Percentiles rank a stretch among this genome's conserved stretches.
Conservation (phyloP, 2,329 filamentous ascomycete genomes). For the Drechslerella stenobrocha region DNA sequence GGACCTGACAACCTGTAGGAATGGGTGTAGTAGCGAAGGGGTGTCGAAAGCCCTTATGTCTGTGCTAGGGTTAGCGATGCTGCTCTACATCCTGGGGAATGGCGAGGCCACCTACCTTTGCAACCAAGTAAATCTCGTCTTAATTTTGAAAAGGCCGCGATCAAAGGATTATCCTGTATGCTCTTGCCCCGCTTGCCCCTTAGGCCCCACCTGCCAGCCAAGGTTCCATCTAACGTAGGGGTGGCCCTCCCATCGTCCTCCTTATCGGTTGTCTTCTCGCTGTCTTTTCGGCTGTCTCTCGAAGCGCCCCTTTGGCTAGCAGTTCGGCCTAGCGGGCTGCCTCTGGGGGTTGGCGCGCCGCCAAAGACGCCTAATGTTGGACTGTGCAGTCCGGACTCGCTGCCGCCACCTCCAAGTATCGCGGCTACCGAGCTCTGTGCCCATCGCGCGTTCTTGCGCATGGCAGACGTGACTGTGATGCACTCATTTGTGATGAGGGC, state of each 20-base stretch:
- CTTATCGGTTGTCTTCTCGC: slow-evolving; percentile 46
- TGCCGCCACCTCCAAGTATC: slow-evolving; percentile 74
- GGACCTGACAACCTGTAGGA: slow-evolving; percentile 93
- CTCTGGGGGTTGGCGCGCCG: slow-evolving; percentile 31
- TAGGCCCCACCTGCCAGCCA: slow-evolving; percentile 86
- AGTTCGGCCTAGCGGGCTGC: slow-evolving; percentile 42
- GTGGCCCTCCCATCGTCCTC: slow-evolving; percentile 54
- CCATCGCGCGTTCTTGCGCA: slow-evolving; percentile 96
- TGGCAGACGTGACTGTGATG: slow-evolving; percentile 95
- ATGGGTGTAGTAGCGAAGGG: slow-evolving; percentile 83
- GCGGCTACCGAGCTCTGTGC: slow-evolving; percentile 94
- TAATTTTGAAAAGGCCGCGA: slow-evolving; percentile 88
- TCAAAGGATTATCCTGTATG: slow-evolving; percentile 90
- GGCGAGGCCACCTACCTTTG: slow-evolving; percentile 64
- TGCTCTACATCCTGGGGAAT: slow-evolving; percentile 11
- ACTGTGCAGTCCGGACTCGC: slow-evolving; percentile 54
- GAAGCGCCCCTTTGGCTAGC: slow-evolving; percentile 54
- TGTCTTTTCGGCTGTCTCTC: slow-evolving; percentile 57
- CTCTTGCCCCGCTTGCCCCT: slow-evolving; percentile 94
- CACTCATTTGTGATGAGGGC: slow-evolving; percentile 97
- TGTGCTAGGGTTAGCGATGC: slow-evolving; percentile 55
- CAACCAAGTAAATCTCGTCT: slow-evolving; percentile 83
- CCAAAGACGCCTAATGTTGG: slow-evolving; percentile 47
- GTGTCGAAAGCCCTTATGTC: slow-evolving; percentile 89
- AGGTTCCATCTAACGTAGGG: slow-evolving; percentile 60